Evolutionary conservation across 139 green algal genomes (phyloP).

Genomic region (Picochlorum sp.): DNA sequence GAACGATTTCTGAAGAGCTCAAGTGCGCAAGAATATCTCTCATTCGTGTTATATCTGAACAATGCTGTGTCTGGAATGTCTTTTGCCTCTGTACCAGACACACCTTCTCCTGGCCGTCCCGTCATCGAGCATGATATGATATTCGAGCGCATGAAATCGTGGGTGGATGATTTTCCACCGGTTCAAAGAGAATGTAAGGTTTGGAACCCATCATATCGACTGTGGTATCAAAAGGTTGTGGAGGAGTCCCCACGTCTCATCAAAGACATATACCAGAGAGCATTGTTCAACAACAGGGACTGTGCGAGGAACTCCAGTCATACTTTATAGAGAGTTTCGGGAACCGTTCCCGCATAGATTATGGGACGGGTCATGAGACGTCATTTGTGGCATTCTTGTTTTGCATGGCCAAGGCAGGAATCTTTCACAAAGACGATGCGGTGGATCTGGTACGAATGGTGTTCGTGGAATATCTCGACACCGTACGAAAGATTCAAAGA

Average conservation of each 20-base stretch:
- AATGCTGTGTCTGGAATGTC: constrained; percentile 48
- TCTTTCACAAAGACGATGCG: constrained; percentile 41
- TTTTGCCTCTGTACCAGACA: constrained; percentile 37
- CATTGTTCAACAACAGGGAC: constrained; percentile 6
- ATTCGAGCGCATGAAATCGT: constrained; percentile 50
- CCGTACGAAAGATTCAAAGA: constrained; percentile 89
- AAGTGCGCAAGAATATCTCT: constrained; percentile 52
- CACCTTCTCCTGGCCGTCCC: constrained; percentile 25
- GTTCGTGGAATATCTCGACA: constrained; percentile 69
- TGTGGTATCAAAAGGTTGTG: constrained; percentile 54
- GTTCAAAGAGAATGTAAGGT: constrained; percentile 66
- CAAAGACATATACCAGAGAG: constrained; percentile 33
- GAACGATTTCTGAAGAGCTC: constrained; percentile 46
- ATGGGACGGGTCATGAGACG: constrained; percentile 94
- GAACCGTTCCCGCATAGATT: constrained; percentile 90
- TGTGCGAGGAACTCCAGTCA: constrained; percentile 60
- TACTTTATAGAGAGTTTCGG: constrained; percentile 89
- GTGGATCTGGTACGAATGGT: constrained; percentile 34
- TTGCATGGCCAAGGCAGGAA: constrained; percentile 77
- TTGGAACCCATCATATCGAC: constrained; percentile 89
- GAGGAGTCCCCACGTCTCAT: constrained; percentile 36
- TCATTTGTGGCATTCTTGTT: constrained; percentile 84
- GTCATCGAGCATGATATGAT: constrained; percentile 31
- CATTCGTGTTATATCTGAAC: constrained; percentile 77
- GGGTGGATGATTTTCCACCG: constrained; percentile 79